Evolutionary conservation across 495 filamentous ascomycete species (phyloP).

Genomic region (Penicillium roqueforti): DNA sequence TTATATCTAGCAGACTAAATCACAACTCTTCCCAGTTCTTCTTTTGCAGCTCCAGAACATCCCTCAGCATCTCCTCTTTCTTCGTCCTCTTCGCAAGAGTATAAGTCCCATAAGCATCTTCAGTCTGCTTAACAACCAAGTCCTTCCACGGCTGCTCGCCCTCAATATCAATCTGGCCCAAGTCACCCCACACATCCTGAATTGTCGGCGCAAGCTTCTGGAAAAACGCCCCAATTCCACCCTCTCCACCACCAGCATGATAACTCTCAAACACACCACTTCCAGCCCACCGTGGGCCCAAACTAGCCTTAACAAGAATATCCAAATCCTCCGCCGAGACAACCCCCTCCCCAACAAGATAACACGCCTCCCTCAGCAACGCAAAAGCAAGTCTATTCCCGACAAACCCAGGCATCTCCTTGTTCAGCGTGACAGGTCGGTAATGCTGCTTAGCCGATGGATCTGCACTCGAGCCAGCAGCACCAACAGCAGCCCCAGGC

Average conservation of each 20-base stretch:
- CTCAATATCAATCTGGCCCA: slow-evolving; percentile 38
- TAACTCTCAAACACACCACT: slow-evolving; percentile 59
- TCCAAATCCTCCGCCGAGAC: slow-evolving; percentile 45
- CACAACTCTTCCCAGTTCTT: slow-evolving; percentile 15
- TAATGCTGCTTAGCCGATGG: slow-evolving; percentile 12
- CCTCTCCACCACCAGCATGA: slow-evolving; percentile 54
- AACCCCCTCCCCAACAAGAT: slow-evolving; percentile 45
- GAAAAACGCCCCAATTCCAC: slow-evolving; percentile 52
- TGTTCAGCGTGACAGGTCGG: slow-evolving; percentile 48
- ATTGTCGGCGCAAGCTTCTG: slow-evolving; percentile 54
- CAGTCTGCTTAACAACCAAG: slow-evolving; percentile 32
- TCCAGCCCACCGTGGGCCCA: slow-evolving; percentile 55
- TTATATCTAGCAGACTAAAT: not conserved
- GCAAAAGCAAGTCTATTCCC: slow-evolving; percentile 49
- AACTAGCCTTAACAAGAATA: slow-evolving; percentile 42
- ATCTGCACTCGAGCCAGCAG: not conserved
- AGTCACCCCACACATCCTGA: slow-evolving; percentile 50
- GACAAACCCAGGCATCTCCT: slow-evolving; percentile 52
- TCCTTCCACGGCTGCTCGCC: slow-evolving; percentile 37
- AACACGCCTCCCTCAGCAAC: slow-evolving; percentile 43
- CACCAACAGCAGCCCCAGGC: too few species aligned
- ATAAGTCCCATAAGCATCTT: slow-evolving; percentile 34
- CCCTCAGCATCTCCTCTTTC: slow-evolving; percentile 31
- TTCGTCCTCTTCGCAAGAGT: slow-evolving; percentile 16
- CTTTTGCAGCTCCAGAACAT: slow-evolving; percentile 27